Percentiles rank a stretch among this genome's conserved stretches.
Evolutionary conservation across 495 filamentous ascomycete genomes (phyloP).

Genomic region (Chaetomium cochliodes): DNA sequence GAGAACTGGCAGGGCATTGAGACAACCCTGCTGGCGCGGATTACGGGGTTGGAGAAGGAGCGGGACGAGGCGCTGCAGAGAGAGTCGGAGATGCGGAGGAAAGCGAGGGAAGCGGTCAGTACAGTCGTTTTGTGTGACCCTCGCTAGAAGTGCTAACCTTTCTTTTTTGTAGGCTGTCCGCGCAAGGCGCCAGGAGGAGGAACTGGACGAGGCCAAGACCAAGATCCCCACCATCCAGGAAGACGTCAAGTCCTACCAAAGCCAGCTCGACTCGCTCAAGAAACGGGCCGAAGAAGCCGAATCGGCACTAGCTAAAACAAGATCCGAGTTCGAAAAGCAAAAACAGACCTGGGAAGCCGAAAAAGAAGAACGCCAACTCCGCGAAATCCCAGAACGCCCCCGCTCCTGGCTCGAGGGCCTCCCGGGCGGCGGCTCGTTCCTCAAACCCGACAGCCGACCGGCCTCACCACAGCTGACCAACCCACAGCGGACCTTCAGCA

Average conservation of each 20-base stretch:
- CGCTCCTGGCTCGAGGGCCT: conserved; percentile 68
- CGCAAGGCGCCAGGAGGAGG: conserved; percentile 74
- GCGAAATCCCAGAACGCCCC: conserved; percentile 69
- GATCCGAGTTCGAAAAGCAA: conserved; percentile 45
- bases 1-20: conserved; percentile 98
- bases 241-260: conserved; percentile 55
- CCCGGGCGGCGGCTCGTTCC: conserved; percentile 35
- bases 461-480: conserved; percentile 46
- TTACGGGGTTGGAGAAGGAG: conserved; percentile 80
- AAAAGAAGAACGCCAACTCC: conserved; percentile 62
- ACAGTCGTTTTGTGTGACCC: not conserved
- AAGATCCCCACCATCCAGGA: conserved; percentile 60
- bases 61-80: conserved; percentile 79
- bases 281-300: conserved; percentile 64
- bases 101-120: conserved; percentile 80
- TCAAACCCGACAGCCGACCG: conserved; percentile 46
- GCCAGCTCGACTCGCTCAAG: conserved; percentile 63
- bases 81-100: conserved; percentile 80
- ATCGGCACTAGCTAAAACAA: conserved; percentile 56
- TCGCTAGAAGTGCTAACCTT: conserved; percentile 32
- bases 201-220: conserved; percentile 69
- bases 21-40: conserved; percentile 69
- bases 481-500: conserved; percentile 48
- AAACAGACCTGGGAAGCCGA: conserved; percentile 67
- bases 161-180: conserved; percentile 63